These are phyloP conservation scores for Annulohypoxylon moriforme DNA, from an alignment of 495 filamentous ascomycete genomes.

Conservation along the genomic window DNA sequence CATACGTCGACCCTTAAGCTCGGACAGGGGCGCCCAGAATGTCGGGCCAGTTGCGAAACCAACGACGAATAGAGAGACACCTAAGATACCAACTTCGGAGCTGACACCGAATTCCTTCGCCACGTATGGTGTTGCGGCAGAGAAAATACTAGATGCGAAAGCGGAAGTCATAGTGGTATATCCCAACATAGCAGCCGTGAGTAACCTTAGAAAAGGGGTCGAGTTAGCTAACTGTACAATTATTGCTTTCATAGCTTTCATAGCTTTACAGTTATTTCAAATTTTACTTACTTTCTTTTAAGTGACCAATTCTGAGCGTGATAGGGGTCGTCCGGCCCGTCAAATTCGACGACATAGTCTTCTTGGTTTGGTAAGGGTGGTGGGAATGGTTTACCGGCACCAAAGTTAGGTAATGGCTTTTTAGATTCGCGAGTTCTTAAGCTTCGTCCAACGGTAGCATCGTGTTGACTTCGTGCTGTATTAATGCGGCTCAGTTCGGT, in stretches of 20 bases:
- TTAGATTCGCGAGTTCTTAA: constrained; percentile 61
- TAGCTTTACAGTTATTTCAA: neutral
- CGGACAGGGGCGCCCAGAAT: constrained; percentile 78
- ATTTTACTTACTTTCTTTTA: constrained; percentile 72
- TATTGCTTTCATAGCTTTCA: neutral
- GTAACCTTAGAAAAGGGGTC: constrained; percentile 56
- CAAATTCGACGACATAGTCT: constrained; percentile 89
- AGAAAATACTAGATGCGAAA: constrained; percentile 78
- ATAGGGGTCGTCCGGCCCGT: constrained; percentile 79
- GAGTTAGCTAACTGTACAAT: constrained; percentile 35
- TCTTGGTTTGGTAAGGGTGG: constrained; percentile 77
- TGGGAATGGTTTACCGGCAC: constrained; percentile 82
- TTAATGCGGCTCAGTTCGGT: constrained; percentile 81
- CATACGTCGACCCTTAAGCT: constrained; percentile 78
- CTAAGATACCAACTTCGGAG: constrained; percentile 70
- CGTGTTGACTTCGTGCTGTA: constrained; percentile 79
- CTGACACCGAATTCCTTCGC: constrained; percentile 65
- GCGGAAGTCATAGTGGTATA: constrained; percentile 80
- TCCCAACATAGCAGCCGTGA: constrained; percentile 77
- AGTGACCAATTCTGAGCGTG: constrained; percentile 88
- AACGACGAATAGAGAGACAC: constrained; percentile 76
- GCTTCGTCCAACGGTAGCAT: constrained; percentile 74
- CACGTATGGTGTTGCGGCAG: constrained; percentile 67
- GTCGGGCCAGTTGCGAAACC: constrained; percentile 76
- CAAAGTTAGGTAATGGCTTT: constrained; percentile 70